Base-by-base conservation (phyloP, 768 basidiomycete genomes). In the Lactifluus volemus region DNA sequence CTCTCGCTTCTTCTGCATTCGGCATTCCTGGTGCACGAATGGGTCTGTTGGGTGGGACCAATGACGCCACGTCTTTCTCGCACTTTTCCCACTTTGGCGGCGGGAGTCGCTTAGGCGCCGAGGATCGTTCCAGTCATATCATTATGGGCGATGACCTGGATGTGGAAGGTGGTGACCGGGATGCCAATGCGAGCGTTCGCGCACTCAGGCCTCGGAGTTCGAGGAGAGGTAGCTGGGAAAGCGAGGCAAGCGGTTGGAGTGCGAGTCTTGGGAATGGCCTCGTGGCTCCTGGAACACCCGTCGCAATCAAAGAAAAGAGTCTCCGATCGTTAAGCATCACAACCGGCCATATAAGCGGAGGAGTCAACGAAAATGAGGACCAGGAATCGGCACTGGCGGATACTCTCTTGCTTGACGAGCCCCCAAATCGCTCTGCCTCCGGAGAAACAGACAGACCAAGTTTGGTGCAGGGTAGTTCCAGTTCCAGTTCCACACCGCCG, bases 1-100 rank as follows among this genome's bases (percentile, higher is more conserved):
- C 96, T 0, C 82, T 99, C 11, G 96, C 96, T 12, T 94, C 92
- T 29, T 95, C 92, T 3, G 93, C 91, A 4, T 97, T 90, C 72
- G 95, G 84, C 0, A 75, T 86, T 55, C 84, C 86, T 15, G 81
- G 80, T 19, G 77, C 75, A 30, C 82, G 84, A 49, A 67, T 73
- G 41, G 78, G 81, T 41, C 69, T 76, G 19, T 30, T 55, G 21
- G 60, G 56, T 9, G 51, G 57, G 36, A 47, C 47, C 14, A 63
- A 63, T 53, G 78, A 74, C 38, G 75, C 75, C 5, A 85, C 84
- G 67, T 88, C 85, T 0, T 73, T 85, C 39, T 92, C 89, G 30
- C 89, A 89, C 64, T 81, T 88, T 61, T 87, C 84, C 45, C 68
- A 72, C 30, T 60, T 66, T 6, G 64, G 60, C 8, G 64, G 60